A percentile compares a stretch with the other conserved stretches of the same genome.
Evolutionary conservation across 257 asterid genomes (phyloP).

Genomic region (Gentiana macrophylla): DNA sequence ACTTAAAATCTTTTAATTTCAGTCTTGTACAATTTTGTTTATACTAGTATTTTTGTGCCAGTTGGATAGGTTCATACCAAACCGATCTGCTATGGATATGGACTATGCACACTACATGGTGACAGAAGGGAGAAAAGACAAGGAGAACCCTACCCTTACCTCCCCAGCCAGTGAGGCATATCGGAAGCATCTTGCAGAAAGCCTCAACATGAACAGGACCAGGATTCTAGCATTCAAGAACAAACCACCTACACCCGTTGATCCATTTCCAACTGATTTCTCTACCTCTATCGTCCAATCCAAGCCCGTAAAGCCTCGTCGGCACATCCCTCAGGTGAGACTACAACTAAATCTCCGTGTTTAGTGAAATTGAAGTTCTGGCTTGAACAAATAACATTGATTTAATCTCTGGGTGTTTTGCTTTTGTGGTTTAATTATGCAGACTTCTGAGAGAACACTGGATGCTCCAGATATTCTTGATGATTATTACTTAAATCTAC

Average conservation of each 20-base stretch:
- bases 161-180: constrained; percentile 83
- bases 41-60: constrained; percentile 15
- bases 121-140: constrained; percentile 72
- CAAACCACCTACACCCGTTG: constrained; percentile 68
- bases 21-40: background rate
- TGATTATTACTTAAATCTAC: constrained; percentile 75
- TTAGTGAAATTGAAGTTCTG: background rate
- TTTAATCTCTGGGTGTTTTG: constrained; percentile 5
- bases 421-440: constrained; percentile 15
- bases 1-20: background rate
- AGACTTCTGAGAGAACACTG: constrained; percentile 88
- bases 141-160: constrained; percentile 59
- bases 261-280: constrained; percentile 41
- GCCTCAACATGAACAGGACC: constrained; percentile 78
- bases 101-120: constrained; percentile 87
- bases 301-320: constrained; percentile 54
- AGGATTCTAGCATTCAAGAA: constrained; percentile 86
- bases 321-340: constrained; percentile 84
- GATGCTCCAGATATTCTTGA: constrained; percentile 91
- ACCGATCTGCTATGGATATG: constrained; percentile 89
- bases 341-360: background rate
- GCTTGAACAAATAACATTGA: background rate
- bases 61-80: constrained; percentile 97
- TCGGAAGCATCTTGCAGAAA: constrained; percentile 74
- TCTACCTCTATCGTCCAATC: constrained; percentile 35